A percentile compares a stretch with the other conserved stretches of the same genome.
Evolutionary conservation across 2,329 filamentous ascomycete species (phyloP).

Genomic region (Trichophyton mentagrophytes): DNA sequence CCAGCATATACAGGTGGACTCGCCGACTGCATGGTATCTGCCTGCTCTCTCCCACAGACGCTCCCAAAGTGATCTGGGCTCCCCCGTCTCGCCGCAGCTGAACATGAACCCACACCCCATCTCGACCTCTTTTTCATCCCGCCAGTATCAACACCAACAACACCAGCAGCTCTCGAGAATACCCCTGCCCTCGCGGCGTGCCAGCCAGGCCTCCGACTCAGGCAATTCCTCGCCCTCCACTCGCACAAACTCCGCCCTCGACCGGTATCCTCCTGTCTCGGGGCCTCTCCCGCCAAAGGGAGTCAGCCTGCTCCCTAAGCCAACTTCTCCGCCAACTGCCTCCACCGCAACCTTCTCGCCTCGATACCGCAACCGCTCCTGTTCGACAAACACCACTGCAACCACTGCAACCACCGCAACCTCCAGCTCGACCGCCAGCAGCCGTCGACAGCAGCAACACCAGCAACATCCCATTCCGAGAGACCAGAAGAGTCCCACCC

Average conservation of each 20-base stretch:
- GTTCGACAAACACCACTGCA: slow-evolving; percentile 6
- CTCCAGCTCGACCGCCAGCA: not conserved
- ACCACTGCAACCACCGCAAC: slow-evolving; percentile 6
- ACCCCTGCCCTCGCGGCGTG: slow-evolving; percentile 31
- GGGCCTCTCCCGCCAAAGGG: slow-evolving; percentile 29
- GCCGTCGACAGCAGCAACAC: not conserved
- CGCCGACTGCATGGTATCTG: slow-evolving; percentile 6
- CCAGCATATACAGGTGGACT: not conserved
- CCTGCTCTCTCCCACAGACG: slow-evolving; percentile 23
- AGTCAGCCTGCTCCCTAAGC: slow-evolving; percentile 31
- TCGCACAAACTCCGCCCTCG: slow-evolving; percentile 23
- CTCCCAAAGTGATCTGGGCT: slow-evolving; percentile 46
- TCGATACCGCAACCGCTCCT: not conserved
- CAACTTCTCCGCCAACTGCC: slow-evolving; percentile 18
- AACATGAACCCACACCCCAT: slow-evolving; percentile 14
- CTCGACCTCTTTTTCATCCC: not conserved
- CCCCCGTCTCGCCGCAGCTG: slow-evolving; percentile 21
- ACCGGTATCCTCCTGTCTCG: slow-evolving; percentile 18
- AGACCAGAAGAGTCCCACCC: slow-evolving; percentile 42
- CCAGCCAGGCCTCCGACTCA: slow-evolving; percentile 30
- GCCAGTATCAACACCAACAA: not conserved
- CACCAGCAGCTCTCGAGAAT: slow-evolving; percentile 30
- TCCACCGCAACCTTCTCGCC: not conserved
- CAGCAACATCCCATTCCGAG: slow-evolving; percentile 17
- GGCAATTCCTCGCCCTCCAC: slow-evolving; percentile 27